Evolutionary conservation across 2,329 filamentous ascomycete species (phyloP), one percentile per base, ranked within the genome.

Genomic region (Fusarium verrucosum): DNA sequence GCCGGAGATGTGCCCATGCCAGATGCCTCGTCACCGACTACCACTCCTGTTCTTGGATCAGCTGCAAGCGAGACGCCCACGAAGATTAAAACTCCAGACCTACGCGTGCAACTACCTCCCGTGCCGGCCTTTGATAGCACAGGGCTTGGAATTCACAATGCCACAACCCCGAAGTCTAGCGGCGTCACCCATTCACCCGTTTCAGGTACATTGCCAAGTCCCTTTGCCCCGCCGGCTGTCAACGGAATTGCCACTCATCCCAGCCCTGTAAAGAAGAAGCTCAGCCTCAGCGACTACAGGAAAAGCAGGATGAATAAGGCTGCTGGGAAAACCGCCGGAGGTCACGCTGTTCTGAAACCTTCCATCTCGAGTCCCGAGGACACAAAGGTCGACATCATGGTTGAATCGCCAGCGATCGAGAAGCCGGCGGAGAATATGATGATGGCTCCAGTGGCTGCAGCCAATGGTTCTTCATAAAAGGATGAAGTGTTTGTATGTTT

Each of bases 231-330:
- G 8, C 62, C 79, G 0, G 68, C 76, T 1, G 70, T 79, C 30
- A 85, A 83, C 53, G 80, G 82, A 14, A 66, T 78, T 10, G 73
- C 73, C 7, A 79, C 79, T 10, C 80, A 81, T 20, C 85, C 85
- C 4, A 89, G 85, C 62, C 87, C 87, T 4, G 78, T 87, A 28
- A 89, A 88, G 76, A 89, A 90, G 80, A 89, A 89, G 74, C 76
- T 90, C 33, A 89, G 85, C 62, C 74, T 89, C 3, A 89, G 86
- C 69, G 87, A 89, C 70, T 90, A 90, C 69, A 85, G 81, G 10
- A 87, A 85, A 72, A 85, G 83, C 63, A 79, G 84, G 46, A 80
- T 83, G 77, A 84, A 83, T 69, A 88, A 86, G 70, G 81, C 81
- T 4, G 81, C 81, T 4, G 81, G 68, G 72, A 69, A 79, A 50